Base-by-base conservation (phyloP, 2,329 filamentous ascomycete genomes). In the Sarocladiaceae sp. region DNA sequence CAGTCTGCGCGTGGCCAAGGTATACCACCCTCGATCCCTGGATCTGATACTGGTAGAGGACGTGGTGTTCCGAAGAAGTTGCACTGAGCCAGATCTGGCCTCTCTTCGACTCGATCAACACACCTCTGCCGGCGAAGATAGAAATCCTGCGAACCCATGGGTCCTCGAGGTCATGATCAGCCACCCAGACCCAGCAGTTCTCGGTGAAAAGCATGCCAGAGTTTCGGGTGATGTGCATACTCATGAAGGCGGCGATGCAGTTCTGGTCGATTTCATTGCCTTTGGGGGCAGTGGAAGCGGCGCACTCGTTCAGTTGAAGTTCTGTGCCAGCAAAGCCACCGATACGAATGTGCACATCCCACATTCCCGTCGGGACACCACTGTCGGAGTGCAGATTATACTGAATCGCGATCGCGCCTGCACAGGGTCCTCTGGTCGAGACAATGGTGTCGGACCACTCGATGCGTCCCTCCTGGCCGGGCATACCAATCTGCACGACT, bases 301-400 rank as follows among this genome's bases (percentile, higher is more conserved):
- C 69, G 65, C 88, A 94, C 52, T 82, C 80, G 54, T 82, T 76
- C 12, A 82, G 78, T 64, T 88, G 83, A 7, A 90, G 76, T 36
- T 84, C 72, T 15, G 87, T 88, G 31, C 87, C 87, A 1, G 83
- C 80, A 50, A 82, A 83, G 3, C 88, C 88, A 56, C 87, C 88
- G 49, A 92, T 78, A 57, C 88, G 84, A 62, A 87, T 81, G 67
- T 93, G 88, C 11, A 87, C 80, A 62, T 92, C 88, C 88, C 88
- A 93, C 67, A 87, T 76, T 4, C 81, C 83, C 7, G 71, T 71
- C 13, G 76, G 74, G 51, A 58, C 37, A 4, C 61, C 61, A 17
- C 28, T 48, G n/a, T 10, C 3, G 67, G 59, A 15, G 74, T 74
- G 48, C 74, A 91, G 71, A 63, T 92, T 92, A 75, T 84, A 91